Evolutionary conservation across 1,284 basidiomycete species (phyloP).

Genomic region (Puccinia triticina): DNA sequence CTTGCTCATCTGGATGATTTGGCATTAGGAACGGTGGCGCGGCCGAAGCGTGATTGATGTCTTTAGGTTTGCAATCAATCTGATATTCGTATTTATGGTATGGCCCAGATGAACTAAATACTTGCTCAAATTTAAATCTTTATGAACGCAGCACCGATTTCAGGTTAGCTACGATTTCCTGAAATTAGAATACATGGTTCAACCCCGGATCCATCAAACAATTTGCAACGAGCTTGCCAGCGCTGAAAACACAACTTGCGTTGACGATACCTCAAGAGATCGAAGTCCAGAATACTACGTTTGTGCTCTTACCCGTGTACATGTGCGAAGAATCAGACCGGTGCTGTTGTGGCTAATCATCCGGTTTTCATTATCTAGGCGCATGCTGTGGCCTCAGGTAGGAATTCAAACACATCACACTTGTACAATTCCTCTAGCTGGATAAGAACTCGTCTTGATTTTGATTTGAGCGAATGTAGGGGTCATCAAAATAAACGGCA

Average conservation of each 20-base stretch:
- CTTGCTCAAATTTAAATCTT: neutral
- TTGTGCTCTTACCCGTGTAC: neutral
- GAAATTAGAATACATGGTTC: no score
- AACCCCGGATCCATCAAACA: neutral
- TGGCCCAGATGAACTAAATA: neutral
- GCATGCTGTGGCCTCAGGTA: conserved; percentile 51
- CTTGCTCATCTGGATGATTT: conserved; percentile 1
- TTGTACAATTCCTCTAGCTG: neutral
- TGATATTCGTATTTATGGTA: no score
- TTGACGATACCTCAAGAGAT: conserved; percentile 30
- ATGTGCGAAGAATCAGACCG: neutral
- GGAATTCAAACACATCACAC: neutral
- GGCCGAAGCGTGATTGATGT: conserved; percentile 48
- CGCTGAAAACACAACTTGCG: neutral
- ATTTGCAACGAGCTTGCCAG: neutral
- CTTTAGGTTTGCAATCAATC: conserved; percentile 31
- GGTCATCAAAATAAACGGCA: conserved; percentile 89
- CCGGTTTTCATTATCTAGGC: conserved; percentile 33
- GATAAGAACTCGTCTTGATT: neutral
- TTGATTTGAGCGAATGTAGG: conserved; percentile 62
- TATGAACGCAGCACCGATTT: conserved; percentile 37
- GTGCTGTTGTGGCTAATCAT: neutral
- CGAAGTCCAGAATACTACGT: conserved; percentile 51
- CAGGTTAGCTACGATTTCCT: conserved; percentile 28
- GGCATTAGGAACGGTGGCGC: conserved; percentile 49